Evolutionary conservation across 73 alveolate species (phyloP).

Genomic region (Stentor roeselii): DNA sequence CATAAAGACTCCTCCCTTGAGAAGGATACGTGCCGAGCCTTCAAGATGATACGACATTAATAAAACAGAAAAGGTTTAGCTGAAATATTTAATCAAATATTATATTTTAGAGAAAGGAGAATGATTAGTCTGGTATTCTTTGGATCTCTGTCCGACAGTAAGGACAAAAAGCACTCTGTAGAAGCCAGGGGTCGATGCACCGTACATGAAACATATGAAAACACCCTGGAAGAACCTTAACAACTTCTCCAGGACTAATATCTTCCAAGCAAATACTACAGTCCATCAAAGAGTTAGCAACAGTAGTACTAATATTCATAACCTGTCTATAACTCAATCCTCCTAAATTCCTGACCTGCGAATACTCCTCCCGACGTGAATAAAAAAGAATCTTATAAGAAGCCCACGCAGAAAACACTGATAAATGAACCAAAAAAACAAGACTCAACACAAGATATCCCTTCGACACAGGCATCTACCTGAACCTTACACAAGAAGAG

Average conservation of each 20-base stretch:
- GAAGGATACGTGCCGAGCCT: constrained; percentile 18
- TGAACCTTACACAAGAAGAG: too few species aligned
- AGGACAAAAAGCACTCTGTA: constrained; percentile 20
- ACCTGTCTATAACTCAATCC: background rate
- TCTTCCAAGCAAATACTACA: background rate
- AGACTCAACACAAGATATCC: too few species aligned
- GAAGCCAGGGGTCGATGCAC: constrained; percentile 25
- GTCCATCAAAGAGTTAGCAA: background rate
- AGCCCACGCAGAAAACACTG: too few species aligned
- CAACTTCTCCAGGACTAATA: background rate
- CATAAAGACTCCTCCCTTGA: constrained; percentile 66
- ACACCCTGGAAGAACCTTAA: constrained; percentile 31
- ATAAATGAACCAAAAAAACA: too few species aligned
- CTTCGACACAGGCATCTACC: too few species aligned
- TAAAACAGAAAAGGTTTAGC: too few species aligned
- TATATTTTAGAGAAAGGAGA: too few species aligned
- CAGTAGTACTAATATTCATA: background rate
- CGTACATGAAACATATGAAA: constrained; percentile 20
- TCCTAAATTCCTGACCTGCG: background rate
- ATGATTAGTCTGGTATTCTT: too few species aligned
- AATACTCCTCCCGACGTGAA: too few species aligned
- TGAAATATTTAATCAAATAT: too few species aligned
- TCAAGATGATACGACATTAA: constrained; percentile 17
- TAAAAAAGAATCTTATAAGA: too few species aligned
- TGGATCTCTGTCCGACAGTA: too few species aligned